Evolutionary conservation across 2,329 filamentous ascomycete species (phyloP).

Genomic region (Alternaria panax): DNA sequence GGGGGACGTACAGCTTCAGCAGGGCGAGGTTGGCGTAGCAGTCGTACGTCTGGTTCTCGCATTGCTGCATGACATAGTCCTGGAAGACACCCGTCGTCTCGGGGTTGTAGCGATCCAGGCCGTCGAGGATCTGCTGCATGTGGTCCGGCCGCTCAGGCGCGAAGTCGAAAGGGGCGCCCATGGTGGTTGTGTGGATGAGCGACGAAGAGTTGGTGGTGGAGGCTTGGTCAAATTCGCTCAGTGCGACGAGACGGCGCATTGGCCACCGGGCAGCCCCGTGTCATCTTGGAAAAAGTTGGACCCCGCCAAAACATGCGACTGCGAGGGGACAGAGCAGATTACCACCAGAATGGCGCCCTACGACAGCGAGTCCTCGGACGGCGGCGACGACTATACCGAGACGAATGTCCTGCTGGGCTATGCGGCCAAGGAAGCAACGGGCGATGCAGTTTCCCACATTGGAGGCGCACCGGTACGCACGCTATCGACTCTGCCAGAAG

Average conservation of each 20-base stretch:
- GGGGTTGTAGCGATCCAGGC: conserved; percentile 97
- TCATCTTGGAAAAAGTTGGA: conserved; percentile 18
- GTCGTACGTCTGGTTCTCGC: conserved; percentile 92
- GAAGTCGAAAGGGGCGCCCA: conserved; percentile 75
- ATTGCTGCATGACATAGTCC: conserved; percentile 92
- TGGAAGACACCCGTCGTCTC: conserved; percentile 94
- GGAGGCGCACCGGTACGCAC: conserved; percentile 83
- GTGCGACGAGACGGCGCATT: conserved; percentile 23
- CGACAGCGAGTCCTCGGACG: conserved; percentile 83
- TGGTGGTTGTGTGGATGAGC: conserved; percentile 45
- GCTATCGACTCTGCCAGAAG: not conserved
- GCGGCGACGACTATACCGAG: conserved; percentile 73
- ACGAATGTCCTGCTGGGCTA: conserved; percentile 93
- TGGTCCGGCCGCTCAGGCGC: conserved; percentile 90
- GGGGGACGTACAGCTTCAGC: conserved; percentile 83
- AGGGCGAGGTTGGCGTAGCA: conserved; percentile 96
- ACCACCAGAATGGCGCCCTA: conserved; percentile 70
- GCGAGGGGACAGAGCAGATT: not conserved
- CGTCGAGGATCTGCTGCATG: conserved; percentile 93
- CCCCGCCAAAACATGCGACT: conserved; percentile 9
- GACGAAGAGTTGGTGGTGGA: conserved; percentile 28
- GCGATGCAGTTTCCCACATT: conserved; percentile 85
- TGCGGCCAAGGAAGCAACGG: conserved; percentile 77
- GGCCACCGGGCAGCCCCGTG: conserved; percentile 16
- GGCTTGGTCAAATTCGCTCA: conserved; percentile 27